Conservation (phyloP, 2,329 filamentous ascomycete genomes). For the Penicillium nordicum region DNA sequence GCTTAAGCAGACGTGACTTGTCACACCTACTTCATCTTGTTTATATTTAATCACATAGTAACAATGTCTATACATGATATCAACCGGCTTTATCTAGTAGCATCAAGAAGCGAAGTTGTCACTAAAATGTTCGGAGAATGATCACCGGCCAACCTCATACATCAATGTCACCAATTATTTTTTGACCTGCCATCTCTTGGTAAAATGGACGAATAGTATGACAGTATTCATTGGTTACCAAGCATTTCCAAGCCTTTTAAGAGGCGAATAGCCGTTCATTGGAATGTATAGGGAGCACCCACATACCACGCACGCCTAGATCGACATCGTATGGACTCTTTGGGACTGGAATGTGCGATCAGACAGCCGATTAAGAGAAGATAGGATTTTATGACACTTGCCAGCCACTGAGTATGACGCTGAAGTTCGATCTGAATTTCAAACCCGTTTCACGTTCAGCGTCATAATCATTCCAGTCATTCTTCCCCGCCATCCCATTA, state of each 20-base stretch:
- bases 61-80: no score
- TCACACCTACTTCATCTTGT: background rate
- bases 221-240: background rate
- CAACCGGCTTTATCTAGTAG: no score
- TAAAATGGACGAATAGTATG: background rate
- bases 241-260: slow-evolving; percentile 10
- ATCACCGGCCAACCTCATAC: background rate
- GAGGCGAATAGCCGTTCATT: slow-evolving; percentile 11
- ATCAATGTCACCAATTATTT: background rate
- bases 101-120: background rate
- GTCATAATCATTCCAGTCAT: slow-evolving; percentile 16
- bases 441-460: slow-evolving; percentile 13
- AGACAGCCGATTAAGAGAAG: slow-evolving; percentile 3
- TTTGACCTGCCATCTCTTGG: background rate
- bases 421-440: slow-evolving; percentile 4
- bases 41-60: background rate
- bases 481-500: slow-evolving; percentile 22
- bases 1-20: background rate
- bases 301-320: slow-evolving; percentile 18
- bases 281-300: slow-evolving; percentile 17
- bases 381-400: background rate
- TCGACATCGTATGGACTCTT: slow-evolving; percentile 8
- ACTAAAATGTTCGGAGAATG: background rate
- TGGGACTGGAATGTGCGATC: slow-evolving; percentile 19
- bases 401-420: slow-evolving; percentile 23